A percentile compares a stretch with the other conserved stretches of the same genome.
phyloP scores from a whole-genome alignment of 495 filamentous ascomycete species.

The Neurospora sp. region DNA sequence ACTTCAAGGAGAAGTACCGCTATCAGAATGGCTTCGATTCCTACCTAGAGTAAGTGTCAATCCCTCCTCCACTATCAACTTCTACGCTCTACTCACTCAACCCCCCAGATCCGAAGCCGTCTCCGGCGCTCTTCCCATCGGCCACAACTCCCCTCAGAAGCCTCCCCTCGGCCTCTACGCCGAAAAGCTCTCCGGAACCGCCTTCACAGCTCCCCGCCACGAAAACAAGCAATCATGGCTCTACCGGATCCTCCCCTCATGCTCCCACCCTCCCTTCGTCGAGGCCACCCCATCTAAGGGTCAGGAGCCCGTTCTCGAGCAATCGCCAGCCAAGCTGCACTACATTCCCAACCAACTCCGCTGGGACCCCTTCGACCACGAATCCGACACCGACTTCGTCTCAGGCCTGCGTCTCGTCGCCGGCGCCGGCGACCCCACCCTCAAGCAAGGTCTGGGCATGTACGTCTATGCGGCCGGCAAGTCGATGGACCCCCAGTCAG shows the following conservation, averaged over 20 bases:
- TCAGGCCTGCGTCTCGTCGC: conserved; percentile 67
- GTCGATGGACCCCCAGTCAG: conserved; percentile 62
- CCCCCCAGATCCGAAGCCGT: conserved; percentile 35
- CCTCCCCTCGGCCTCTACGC: conserved; percentile 75
- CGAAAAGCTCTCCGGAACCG: conserved; percentile 88
- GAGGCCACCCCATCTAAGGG: conserved; percentile 24
- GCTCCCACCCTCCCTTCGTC: conserved; percentile 66
- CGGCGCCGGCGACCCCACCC: conserved; percentile 71
- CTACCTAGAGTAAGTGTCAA: conserved; percentile 45
- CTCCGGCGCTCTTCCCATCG: conserved; percentile 41
- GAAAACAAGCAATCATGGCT: conserved; percentile 92
- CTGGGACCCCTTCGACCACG: conserved; percentile 84
- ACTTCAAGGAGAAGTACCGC: conserved; percentile 47
- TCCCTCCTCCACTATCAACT: not conserved
- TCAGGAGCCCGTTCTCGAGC: not conserved
- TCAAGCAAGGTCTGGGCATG: conserved; percentile 74
- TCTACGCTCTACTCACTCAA: not conserved
- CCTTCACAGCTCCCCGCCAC: conserved; percentile 82
- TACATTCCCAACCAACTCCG: conserved; percentile 82
- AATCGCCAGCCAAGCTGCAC: conserved; percentile 35
- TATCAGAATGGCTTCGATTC: conserved; percentile 61
- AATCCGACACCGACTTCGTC: conserved; percentile 57
- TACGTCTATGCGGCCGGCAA: conserved; percentile 73
- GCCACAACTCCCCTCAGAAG: conserved; percentile 82
- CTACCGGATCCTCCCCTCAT: conserved; percentile 81